phyloP scores from a whole-genome alignment of 805 yeast genomes.

The Saturnispora bothae region DNA sequence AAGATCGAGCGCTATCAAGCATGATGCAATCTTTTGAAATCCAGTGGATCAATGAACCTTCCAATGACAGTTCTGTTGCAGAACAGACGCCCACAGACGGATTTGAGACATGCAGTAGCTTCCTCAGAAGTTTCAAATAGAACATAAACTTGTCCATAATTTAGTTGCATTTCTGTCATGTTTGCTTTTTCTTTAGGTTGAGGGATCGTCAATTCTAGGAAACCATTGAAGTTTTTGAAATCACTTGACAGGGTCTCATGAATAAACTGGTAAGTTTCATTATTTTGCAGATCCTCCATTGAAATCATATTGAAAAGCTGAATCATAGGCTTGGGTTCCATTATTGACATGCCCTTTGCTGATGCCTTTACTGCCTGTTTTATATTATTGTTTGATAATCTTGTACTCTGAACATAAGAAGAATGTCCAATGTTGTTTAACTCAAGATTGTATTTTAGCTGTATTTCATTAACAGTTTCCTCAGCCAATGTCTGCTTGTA shows the following conservation, averaged over 20 bases:
- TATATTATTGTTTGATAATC: slow-evolving; percentile 16
- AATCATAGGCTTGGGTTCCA: slow-evolving; percentile 36
- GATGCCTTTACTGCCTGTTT: slow-evolving; percentile 10
- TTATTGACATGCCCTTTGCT: slow-evolving; percentile 13
- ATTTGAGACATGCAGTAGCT: slow-evolving; percentile 44
- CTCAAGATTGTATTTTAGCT: slow-evolving; percentile 25
- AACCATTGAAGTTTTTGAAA: slow-evolving; percentile 40
- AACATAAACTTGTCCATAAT: slow-evolving; percentile 64
- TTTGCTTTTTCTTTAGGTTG: slow-evolving; percentile 32
- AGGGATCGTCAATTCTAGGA: slow-evolving; percentile 50
- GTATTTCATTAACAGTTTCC: slow-evolving; percentile 26
- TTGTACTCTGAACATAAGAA: slow-evolving; percentile 16
- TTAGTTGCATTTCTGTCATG: slow-evolving; percentile 37
- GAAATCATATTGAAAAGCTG: slow-evolving; percentile 58
- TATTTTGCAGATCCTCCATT: slow-evolving; percentile 51
- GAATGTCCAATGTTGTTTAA: slow-evolving; percentile 22
- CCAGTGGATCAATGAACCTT: slow-evolving; percentile 48
- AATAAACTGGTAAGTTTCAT: slow-evolving; percentile 37
- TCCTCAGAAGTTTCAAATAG: slow-evolving; percentile 43
- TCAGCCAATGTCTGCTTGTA: slow-evolving; percentile 13
- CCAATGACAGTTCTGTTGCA: slow-evolving; percentile 62
- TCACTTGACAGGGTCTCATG: slow-evolving; percentile 41
- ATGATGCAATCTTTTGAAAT: slow-evolving; percentile 31
- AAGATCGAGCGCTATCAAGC: background rate
- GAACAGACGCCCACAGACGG: slow-evolving; percentile 55